These are phyloP conservation scores for Rhodosporidiobolus odoratus DNA, from an alignment of 768 basidiomycete genomes.

Conservation along the genomic window DNA sequence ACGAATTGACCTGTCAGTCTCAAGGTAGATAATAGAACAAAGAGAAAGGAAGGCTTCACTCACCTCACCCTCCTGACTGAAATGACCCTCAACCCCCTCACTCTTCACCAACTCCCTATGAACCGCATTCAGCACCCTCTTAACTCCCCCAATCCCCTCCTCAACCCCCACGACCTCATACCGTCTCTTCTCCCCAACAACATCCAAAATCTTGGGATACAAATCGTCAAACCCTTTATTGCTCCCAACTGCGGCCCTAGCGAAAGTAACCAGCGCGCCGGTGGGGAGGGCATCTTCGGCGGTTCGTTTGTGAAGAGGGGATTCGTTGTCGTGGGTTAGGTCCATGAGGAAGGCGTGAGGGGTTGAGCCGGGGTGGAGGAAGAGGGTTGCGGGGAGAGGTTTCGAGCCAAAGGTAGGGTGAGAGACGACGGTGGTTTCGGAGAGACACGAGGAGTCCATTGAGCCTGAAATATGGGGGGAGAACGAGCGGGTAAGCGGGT, in stretches of 20 bases:
- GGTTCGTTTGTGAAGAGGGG: conserved; percentile 77
- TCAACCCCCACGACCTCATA: conserved; percentile 65
- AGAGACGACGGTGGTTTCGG: conserved; percentile 65
- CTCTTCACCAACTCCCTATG: conserved; percentile 88
- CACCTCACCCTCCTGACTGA: conserved; percentile 93
- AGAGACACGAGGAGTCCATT: conserved; percentile 84
- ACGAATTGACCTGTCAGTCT: not conserved
- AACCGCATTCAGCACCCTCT: conserved; percentile 72
- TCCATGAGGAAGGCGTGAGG: conserved; percentile 95
- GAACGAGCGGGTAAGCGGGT: not conserved
- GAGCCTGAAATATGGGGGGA: conserved; percentile 56
- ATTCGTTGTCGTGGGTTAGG: conserved; percentile 95
- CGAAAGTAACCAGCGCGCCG: conserved; percentile 86
- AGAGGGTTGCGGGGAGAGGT: conserved; percentile 64
- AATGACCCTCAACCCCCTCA: conserved; percentile 84
- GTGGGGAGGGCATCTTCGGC: conserved; percentile 94
- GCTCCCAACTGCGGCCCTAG: conserved; percentile 78
- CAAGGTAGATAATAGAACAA: not conserved
- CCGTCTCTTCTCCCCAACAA: conserved; percentile 73
- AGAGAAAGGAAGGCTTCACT: conserved; percentile 45
- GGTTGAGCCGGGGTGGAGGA: conserved; percentile 71
- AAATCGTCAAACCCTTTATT: conserved; percentile 97
- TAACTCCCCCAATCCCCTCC: conserved; percentile 50
- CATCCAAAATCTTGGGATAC: conserved; percentile 85
- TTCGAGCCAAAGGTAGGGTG: conserved; percentile 68